phyloP scores from a whole-genome alignment of 148 eudicot genomes.

The Nepenthes gracilis region DNA sequence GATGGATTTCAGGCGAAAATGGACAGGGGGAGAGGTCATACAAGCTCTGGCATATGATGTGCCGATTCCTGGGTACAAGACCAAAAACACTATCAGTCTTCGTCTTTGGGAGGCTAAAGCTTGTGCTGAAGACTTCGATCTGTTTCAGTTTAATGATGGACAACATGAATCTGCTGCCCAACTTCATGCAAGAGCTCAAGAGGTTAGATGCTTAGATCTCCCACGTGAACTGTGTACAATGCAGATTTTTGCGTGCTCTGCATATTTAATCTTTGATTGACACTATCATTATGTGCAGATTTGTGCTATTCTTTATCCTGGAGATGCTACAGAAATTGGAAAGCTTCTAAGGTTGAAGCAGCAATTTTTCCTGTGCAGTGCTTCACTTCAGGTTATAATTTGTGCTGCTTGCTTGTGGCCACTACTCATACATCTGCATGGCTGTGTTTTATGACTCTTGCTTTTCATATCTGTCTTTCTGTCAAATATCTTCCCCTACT shows the following conservation, averaged over 20 bases:
- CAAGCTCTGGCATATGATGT: conserved; percentile 97
- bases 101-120: conserved; percentile 99
- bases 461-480: not conserved
- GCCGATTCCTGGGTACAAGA: conserved; percentile 96
- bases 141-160: conserved; percentile 93
- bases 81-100: conserved; percentile 90
- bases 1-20: conserved; percentile 54
- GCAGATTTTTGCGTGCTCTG: not conserved
- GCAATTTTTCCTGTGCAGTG: conserved; percentile 95
- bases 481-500: too few relatives aligned
- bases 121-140: conserved; percentile 61
- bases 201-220: conserved; percentile 27
- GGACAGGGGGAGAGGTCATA: conserved; percentile 86
- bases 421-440: not conserved
- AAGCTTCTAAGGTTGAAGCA: conserved; percentile 90
- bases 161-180: conserved; percentile 77
- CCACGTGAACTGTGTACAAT: not conserved
- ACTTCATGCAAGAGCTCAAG: conserved; percentile 88
- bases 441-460: conserved; percentile 4
- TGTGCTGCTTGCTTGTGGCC: not conserved
- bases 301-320: conserved; percentile 95
- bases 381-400: conserved; percentile 82
- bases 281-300: conserved; percentile 40
- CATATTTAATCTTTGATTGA: conserved; percentile 2
- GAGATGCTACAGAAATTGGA: conserved; percentile 92